Base-by-base conservation (phyloP, 352 stramenopile genomes). In the Globisporangium radiosum region DNA sequence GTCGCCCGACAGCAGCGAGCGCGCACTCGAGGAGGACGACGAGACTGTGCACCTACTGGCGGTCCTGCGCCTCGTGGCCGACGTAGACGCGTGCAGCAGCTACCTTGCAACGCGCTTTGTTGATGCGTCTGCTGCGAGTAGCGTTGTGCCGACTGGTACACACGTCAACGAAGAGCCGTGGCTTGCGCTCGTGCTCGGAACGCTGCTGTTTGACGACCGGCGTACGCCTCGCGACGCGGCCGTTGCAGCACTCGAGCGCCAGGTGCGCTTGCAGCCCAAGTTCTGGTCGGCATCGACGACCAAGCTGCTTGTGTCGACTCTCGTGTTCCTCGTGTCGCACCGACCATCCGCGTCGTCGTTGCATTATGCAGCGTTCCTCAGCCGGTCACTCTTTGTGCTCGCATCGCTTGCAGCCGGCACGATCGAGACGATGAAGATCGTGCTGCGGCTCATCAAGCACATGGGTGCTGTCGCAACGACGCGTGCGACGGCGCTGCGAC, bases 361-460 rank as follows among this genome's bases (percentile, higher is more conserved):
- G 13, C 19, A 33, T 5, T 65, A 66, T 42, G 66, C 56, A 1
- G 57, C 60, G 37, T 89, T 75, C 67, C 56, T 86, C 52, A 66
- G 52, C 8, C 72, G 66, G 47, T 70, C 62, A 5, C 76, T 87
- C 55, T 83, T 78, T 54, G 73, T 75, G 15, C 60, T 87, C 13
- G 76, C 71, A 43, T 70, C 62, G 15, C 57, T 85, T 8, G 76
- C 70, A 13, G 70, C 75, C 47, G 72, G 64, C 15, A 84, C 76
- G 45, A 86, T 74, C 13, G 83, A 90, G 8, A 88, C 79, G 19
- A 90, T 92, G 80, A 85, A 82, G 49, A 75, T 88, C 13, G 63
- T 88, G 4, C 74, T 92, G 56, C 76, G 79, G 47, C 64, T 89
- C 5, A 73, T 92, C 56, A 81, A 90, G 52, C 73, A 68, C 47